Evolutionary conservation across 1,139 yeast genomes (phyloP).

Genomic region (Zygosaccharomyces sapae): DNA sequence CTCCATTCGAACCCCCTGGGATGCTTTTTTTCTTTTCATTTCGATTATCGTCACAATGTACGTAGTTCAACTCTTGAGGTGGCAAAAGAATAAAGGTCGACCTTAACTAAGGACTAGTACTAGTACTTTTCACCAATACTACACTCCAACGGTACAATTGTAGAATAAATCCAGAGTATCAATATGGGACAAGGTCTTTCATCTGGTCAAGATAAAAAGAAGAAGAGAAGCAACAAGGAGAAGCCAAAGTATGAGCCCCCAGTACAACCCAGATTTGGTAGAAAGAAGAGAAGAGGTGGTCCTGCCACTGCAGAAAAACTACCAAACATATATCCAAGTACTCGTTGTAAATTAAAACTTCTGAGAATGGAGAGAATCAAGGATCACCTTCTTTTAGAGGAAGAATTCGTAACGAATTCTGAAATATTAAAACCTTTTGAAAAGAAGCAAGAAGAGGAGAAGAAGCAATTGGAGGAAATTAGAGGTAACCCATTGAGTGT

Average conservation of each 20-base stretch:
- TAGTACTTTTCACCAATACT: background rate
- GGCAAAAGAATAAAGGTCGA: background rate
- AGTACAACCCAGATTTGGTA: slow-evolving; percentile 85
- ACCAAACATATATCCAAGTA: slow-evolving; percentile 86
- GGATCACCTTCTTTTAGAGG: slow-evolving; percentile 91
- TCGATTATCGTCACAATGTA: background rate
- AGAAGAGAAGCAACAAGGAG: slow-evolving; percentile 68
- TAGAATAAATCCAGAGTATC: background rate
- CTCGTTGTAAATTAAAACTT: slow-evolving; percentile 86
- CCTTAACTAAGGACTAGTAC: background rate
- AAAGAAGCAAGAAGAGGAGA: slow-evolving; percentile 93
- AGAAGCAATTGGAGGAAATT: slow-evolving; percentile 90
- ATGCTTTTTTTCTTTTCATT: slow-evolving; percentile 28
- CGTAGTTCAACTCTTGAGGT: background rate
- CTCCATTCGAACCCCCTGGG: slow-evolving; percentile 40
- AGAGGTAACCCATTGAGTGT: slow-evolving; percentile 97
- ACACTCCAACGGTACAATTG: background rate
- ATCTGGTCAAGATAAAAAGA: slow-evolving; percentile 68
- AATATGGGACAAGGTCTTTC: slow-evolving; percentile 79
- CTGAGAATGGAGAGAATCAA: slow-evolving; percentile 93
- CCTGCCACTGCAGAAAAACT: slow-evolving; percentile 84
- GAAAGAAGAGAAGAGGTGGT: slow-evolving; percentile 75
- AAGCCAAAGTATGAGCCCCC: slow-evolving; percentile 98
- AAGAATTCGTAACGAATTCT: slow-evolving; percentile 92
- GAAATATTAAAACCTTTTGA: slow-evolving; percentile 95